These are phyloP conservation scores for Mayamaea pseudoterrestris DNA, from an alignment of 108 stramenopile genomes.

Conservation along the genomic window DNA sequence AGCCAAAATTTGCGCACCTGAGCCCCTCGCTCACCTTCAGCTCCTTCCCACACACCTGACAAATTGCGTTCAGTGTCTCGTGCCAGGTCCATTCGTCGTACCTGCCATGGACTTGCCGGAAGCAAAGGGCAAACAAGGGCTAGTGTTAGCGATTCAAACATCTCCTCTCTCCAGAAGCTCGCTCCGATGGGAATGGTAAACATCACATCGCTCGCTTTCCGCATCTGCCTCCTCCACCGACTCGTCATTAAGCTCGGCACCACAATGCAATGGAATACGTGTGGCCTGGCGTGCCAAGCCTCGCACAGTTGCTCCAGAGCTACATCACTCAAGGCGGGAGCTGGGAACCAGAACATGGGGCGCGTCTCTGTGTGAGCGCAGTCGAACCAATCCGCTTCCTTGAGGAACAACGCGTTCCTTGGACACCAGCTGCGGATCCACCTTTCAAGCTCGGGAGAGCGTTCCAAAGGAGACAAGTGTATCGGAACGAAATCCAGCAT, in stretches of 20 bases:
- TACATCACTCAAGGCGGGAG: slow-evolving; percentile 18
- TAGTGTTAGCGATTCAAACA: slow-evolving; percentile 24
- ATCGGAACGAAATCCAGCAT: slow-evolving; percentile 19
- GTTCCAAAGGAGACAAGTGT: slow-evolving; percentile 8
- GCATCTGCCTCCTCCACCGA: slow-evolving; percentile 15
- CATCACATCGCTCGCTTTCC: slow-evolving; percentile 10
- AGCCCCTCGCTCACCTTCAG: slow-evolving; percentile 13
- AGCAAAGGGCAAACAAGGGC: slow-evolving; percentile 23
- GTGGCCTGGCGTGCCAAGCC: slow-evolving; percentile 14
- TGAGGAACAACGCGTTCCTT: background rate
- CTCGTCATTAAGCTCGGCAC: slow-evolving; percentile 29
- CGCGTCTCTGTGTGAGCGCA: background rate
- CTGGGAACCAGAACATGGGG: slow-evolving; percentile 16
- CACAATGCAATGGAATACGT: slow-evolving; percentile 17
- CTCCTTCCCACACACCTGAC: slow-evolving; percentile 16
- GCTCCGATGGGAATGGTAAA: slow-evolving; percentile 10
- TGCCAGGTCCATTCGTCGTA: slow-evolving; percentile 1
- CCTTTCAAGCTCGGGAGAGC: too few relatives aligned
- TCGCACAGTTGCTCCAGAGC: slow-evolving; percentile 15
- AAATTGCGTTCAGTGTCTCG: slow-evolving; percentile 9
- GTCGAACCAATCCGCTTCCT: background rate
- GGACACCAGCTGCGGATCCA: slow-evolving; percentile 7
- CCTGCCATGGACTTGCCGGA: slow-evolving; percentile 12
- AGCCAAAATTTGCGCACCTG: slow-evolving; percentile 33
- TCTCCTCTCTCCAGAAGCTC: slow-evolving; percentile 8